phyloP scores from a whole-genome alignment of 208 protist genomes.

The Leishmania amazonensis region DNA sequence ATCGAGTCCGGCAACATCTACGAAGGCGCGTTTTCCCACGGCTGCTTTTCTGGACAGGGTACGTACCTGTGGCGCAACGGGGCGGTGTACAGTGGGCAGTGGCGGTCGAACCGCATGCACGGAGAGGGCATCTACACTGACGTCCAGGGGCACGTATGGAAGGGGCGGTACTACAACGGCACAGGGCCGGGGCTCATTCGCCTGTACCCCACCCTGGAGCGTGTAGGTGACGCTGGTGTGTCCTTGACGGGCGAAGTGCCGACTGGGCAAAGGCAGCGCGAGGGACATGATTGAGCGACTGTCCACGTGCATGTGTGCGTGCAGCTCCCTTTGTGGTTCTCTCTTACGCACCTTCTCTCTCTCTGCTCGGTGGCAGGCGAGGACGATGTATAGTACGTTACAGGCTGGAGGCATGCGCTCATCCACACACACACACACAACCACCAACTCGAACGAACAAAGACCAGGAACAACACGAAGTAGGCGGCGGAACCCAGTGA shows the following conservation, averaged over 20 bases:
- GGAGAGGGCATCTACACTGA: slow-evolving; percentile 87
- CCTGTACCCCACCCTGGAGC: slow-evolving; percentile 31
- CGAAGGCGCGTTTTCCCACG: slow-evolving; percentile 59
- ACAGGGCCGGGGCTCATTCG: slow-evolving; percentile 69
- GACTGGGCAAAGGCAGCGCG: background rate
- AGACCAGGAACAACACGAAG: background rate
- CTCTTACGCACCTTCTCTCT: background rate
- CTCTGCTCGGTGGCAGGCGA: background rate
- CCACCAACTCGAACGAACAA: background rate
- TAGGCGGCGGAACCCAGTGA: no score
- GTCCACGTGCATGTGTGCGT: background rate
- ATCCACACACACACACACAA: background rate
- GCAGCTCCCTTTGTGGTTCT: background rate
- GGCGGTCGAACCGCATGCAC: slow-evolving; percentile 86
- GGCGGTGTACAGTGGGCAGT: slow-evolving; percentile 71
- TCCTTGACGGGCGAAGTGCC: background rate
- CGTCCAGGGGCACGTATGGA: slow-evolving; percentile 69
- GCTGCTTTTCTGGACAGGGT: slow-evolving; percentile 76
- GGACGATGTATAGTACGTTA: slow-evolving; percentile 1
- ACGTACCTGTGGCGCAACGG: slow-evolving; percentile 74
- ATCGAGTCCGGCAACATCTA: slow-evolving; percentile 56
- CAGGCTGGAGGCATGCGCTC: background rate
- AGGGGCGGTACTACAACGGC: slow-evolving; percentile 83
- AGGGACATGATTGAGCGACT: background rate
- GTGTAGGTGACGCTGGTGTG: background rate